Base-by-base conservation (phyloP, 2,329 filamentous ascomycete genomes). In the Monilinia fructicola region DNA sequence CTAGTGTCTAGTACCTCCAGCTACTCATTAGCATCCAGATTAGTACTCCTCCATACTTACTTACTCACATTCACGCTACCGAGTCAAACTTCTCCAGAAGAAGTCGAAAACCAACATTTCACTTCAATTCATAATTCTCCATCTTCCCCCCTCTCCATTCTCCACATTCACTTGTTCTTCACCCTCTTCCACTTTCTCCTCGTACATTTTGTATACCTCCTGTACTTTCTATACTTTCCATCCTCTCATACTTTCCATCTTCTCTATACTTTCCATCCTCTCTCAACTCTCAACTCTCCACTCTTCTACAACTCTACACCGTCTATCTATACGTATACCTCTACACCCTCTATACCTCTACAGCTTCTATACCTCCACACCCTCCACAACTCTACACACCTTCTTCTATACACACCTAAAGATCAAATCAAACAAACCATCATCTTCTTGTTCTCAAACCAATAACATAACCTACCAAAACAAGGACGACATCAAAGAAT, bases 111-210 rank as follows among this genome's bases (percentile, higher is more conserved):
- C 3, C 28, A 10, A 11, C 18, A 11, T 16, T 50, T 38, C 53
- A 54, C 53, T 31, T 55, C 54, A 23, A 40, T 55, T 55, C 54
- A 40, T 42, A 18, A 59, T 59, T 6, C 44, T 21, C 46, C 21
- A 16, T 21, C 14, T 21, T 21, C 42, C 16, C 42, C 55, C 28
- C 31, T 26, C 16, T 21, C 42, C 56, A 35, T 60, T 60, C 58
- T 60, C 58, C 58, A 60, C 58, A 60, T 60, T 60, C 44, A 48
- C 58, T 50, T 23, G 58, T 38, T 38, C 31, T 23, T 54, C 53
- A 31, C 1, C 28, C 52, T 53, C 26, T 35, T 31, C 1, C n/a
- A 28, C 26, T 11, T 11, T 48, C 18, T 16, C 4, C 14, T 16
- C 42, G 14, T 16, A 44, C 42, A 44, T 5, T 31, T 31, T 31